A percentile compares a stretch with the other conserved stretches of the same genome.
Conservation (phyloP, 495 filamentous ascomycete genomes). For the Podospora sp. region DNA sequence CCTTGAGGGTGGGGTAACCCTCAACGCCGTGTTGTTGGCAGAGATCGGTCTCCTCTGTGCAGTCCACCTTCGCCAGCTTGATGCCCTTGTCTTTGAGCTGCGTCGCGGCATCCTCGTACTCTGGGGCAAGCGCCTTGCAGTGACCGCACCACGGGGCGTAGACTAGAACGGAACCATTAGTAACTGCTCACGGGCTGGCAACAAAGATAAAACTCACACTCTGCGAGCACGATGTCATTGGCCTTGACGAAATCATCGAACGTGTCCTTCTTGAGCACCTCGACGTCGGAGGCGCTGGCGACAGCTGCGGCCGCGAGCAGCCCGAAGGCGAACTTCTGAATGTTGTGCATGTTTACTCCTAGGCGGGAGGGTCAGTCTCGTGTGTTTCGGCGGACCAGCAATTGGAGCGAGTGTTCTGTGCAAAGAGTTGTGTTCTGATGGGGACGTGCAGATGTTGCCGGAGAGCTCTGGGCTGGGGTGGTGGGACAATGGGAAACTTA, state of each 20-base stretch:
- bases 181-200: constrained; percentile 2
- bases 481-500: constrained; percentile 19
- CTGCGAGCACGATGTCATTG: constrained; percentile 78
- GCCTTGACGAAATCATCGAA: constrained; percentile 84
- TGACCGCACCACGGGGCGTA: constrained; percentile 78
- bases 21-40: constrained; percentile 89
- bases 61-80: constrained; percentile 90
- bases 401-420: not conserved
- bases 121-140: constrained; percentile 82
- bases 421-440: constrained; percentile 6
- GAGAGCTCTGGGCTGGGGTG: not conserved
- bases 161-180: constrained; percentile 46
- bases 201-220: constrained; percentile 60
- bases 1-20: constrained; percentile 97
- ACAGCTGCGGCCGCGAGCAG: constrained; percentile 68
- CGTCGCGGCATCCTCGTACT: constrained; percentile 90
- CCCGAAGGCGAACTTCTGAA: constrained; percentile 44
- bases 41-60: constrained; percentile 89
- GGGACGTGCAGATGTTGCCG: not conserved
- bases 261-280: constrained; percentile 78
- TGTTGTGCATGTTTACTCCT: constrained; percentile 31
- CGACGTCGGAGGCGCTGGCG: constrained; percentile 72
- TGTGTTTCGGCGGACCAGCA: not conserved
- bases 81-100: constrained; percentile 95
- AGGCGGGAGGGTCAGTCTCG: not conserved